phyloP scores from a whole-genome alignment of 257 asterid species.

The Cynanchum wilfordii region DNA sequence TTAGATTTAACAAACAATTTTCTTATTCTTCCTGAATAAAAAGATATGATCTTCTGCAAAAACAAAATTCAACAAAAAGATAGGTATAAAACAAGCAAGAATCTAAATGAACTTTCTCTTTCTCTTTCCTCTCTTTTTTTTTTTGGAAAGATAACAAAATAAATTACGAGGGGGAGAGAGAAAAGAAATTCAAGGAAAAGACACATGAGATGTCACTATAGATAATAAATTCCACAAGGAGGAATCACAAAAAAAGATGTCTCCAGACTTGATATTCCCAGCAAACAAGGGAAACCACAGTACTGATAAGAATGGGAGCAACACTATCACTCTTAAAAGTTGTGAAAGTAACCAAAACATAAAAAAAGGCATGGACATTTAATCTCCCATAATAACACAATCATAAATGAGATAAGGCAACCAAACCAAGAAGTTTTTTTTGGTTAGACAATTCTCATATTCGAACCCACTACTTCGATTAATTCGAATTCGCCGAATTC shows the following conservation, averaged over 20 bases:
- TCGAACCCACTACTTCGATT: too few species aligned
- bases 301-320: conserved; percentile 24
- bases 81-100: neutral
- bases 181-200: conserved; percentile 11
- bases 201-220: conserved; percentile 40
- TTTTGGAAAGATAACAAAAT: neutral
- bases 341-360: conserved; percentile 44
- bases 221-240: conserved; percentile 36
- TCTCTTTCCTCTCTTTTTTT: too few species aligned
- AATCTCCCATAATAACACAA: conserved; percentile 40
- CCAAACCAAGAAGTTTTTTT: conserved; percentile 3
- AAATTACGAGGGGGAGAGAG: neutral
- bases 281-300: conserved; percentile 55
- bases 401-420: conserved; percentile 31
- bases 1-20: conserved; percentile 46
- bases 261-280: conserved; percentile 29
- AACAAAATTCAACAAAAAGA: conserved; percentile 3
- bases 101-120: neutral
- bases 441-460: too few species aligned
- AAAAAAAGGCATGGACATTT: conserved; percentile 38
- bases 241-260: conserved; percentile 25
- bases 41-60: conserved; percentile 55
- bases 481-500: too few species aligned
- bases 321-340: conserved; percentile 33
- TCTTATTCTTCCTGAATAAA: conserved; percentile 50